Percentiles rank a stretch among this genome's conserved stretches.
Evolutionary conservation across 495 filamentous ascomycete species (phyloP).

Genomic region (Hypomontagnella monticulosa): DNA sequence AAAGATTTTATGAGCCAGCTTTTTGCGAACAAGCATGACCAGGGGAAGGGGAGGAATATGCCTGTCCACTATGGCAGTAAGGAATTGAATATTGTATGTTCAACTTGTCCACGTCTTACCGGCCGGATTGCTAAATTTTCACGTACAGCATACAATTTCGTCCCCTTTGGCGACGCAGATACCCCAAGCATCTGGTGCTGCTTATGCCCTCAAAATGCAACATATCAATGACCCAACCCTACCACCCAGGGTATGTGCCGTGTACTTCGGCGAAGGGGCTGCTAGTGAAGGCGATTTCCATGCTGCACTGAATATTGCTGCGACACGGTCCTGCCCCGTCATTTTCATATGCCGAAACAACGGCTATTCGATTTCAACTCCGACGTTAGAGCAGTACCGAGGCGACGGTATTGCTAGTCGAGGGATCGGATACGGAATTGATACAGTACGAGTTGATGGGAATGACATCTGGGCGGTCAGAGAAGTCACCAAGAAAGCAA

Average conservation of each 20-base stretch:
- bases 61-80: conserved; percentile 93
- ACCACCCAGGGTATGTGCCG: conserved; percentile 77
- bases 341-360: conserved; percentile 98
- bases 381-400: conserved; percentile 94
- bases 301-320: conserved; percentile 94
- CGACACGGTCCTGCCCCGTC: conserved; percentile 88
- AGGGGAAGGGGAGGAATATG: conserved; percentile 91
- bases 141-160: conserved; percentile 83
- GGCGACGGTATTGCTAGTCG: conserved; percentile 96
- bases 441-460: conserved; percentile 94
- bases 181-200: conserved; percentile 91
- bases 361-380: conserved; percentile 94
- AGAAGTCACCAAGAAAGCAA: conserved; percentile 81
- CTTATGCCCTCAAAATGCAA: conserved; percentile 93
- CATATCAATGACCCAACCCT: conserved; percentile 71
- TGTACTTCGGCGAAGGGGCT: conserved; percentile 98
- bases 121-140: neutral
- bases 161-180: conserved; percentile 95
- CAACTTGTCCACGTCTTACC: neutral
- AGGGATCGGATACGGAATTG: conserved; percentile 96
- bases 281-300: conserved; percentile 98
- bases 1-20: conserved; percentile 94
- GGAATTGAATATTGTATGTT: conserved; percentile 78
- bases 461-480: conserved; percentile 97
- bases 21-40: conserved; percentile 87